Percentiles rank a stretch among this genome's conserved stretches.
phyloP scores from a whole-genome alignment of 2,329 filamentous ascomycete genomes.

The Alternaria dauci region DNA sequence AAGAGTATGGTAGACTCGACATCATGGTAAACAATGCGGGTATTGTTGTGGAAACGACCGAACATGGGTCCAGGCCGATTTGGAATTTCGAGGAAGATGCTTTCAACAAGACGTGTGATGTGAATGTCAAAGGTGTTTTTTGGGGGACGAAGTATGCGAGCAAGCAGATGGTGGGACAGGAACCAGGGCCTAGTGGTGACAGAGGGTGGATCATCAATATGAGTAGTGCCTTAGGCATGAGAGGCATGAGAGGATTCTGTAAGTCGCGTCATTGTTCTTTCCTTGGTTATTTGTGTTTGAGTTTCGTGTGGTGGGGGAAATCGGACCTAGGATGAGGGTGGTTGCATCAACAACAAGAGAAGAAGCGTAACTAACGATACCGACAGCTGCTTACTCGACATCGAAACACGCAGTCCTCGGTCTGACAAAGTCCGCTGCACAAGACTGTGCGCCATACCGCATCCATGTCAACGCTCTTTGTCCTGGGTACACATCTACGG shows the following conservation, averaged over 20 bases:
- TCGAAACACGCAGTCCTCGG: slow-evolving; percentile 62
- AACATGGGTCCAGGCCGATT: slow-evolving; percentile 44
- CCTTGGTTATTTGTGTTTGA: background rate
- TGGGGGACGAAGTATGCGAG: slow-evolving; percentile 58
- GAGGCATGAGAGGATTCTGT: slow-evolving; percentile 44
- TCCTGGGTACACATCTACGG: slow-evolving; percentile 56
- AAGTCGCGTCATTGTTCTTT: slow-evolving; percentile 4
- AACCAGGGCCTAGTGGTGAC: slow-evolving; percentile 42
- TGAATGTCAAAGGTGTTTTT: slow-evolving; percentile 54
- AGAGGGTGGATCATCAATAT: slow-evolving; percentile 66
- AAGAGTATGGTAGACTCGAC: slow-evolving; percentile 62
- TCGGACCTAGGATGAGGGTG: no score
- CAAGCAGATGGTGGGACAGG: slow-evolving; percentile 61
- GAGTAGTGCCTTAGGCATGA: slow-evolving; percentile 60
- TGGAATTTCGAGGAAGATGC: slow-evolving; percentile 58
- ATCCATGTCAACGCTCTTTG: slow-evolving; percentile 65
- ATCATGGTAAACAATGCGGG: slow-evolving; percentile 58
- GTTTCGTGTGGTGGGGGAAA: no score
- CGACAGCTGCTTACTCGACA: slow-evolving; percentile 52
- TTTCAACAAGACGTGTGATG: slow-evolving; percentile 55
- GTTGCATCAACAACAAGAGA: background rate
- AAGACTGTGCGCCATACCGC: slow-evolving; percentile 59
- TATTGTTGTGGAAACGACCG: slow-evolving; percentile 51
- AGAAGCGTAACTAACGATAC: background rate
- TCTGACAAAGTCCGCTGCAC: slow-evolving; percentile 59